Evolutionary conservation across 2,329 filamentous ascomycete species (phyloP), one percentile per base, ranked within the genome.

Genomic region (Esteya vermicola): DNA sequence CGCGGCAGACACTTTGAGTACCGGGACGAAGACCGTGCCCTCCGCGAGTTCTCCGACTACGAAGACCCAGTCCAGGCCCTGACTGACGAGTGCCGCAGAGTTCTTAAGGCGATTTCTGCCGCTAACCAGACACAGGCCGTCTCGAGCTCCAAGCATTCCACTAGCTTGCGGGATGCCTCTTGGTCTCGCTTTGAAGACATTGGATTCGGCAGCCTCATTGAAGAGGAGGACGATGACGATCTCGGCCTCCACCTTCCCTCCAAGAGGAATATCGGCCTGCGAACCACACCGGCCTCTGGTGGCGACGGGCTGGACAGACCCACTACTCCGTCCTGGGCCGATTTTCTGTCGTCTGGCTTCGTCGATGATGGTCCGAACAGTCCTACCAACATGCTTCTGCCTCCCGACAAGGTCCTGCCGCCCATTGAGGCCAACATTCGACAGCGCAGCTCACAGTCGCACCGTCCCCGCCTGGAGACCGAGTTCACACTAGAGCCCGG

Each of bases 131-230:
- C 85, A 0, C 77, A 81, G 40, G 57, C 57, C 7, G 74, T 78
- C 13, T 81, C 79, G 5, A 79, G 69, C 53, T 67, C 74, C 14
- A 78, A 84, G 54, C 73, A 77, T 42, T 83, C 79, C 1, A 85
- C 79, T 5, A 77, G 80, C 44, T 61, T 85, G 41, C 74, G 75
- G 27, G 88, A 96, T 57, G 84, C 88, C 18, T 93, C 88, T 0
- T 98, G 91, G 91, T 96, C 91, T 14, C 76, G 86, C 38, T 98
- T 98, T 47, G 85, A 95, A 56, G 91, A 95, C 53, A 77, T 96
- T 50, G 91, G 91, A 1, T 98, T 96, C 54, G 76, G 81, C 4
- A 84, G 73, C 44, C 61, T 80, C 0, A 64, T 88, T 19, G 80
- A 86, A 33, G 82, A 85, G 36, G 71, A 79, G 0, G 72, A 82